These are phyloP conservation scores for Phytophthora podocarpi DNA, from an alignment of 352 stramenopile genomes.

Conservation along the genomic window DNA sequence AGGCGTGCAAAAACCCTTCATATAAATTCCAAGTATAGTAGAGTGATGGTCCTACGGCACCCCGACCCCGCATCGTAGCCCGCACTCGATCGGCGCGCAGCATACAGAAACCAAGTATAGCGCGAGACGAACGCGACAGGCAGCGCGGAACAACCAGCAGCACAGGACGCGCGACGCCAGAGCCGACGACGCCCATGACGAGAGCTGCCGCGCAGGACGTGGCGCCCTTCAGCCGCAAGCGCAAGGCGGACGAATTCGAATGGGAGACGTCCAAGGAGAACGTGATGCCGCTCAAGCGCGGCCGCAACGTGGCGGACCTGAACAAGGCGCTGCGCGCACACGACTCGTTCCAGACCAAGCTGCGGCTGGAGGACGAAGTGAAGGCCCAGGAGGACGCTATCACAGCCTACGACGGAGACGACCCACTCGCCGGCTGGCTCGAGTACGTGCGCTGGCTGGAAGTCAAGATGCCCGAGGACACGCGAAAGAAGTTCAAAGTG, in stretches of 20 bases:
- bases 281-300: conserved; percentile 83
- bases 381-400: conserved; percentile 58
- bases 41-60: conserved; percentile 30
- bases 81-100: conserved; percentile 10
- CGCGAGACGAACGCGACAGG: conserved; percentile 35
- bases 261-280: conserved; percentile 91
- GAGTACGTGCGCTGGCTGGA: conserved; percentile 85
- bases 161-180: not conserved
- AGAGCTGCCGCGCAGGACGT: conserved; percentile 5
- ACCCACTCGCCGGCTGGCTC: conserved; percentile 71
- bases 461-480: conserved; percentile 83
- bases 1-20: not conserved
- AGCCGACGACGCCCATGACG: conserved; percentile 20
- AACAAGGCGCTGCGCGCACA: conserved; percentile 71
- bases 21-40: conserved; percentile 14
- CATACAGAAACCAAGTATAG: conserved; percentile 39
- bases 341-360: conserved; percentile 69
- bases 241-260: conserved; percentile 60
- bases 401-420: conserved; percentile 55
- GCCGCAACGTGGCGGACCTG: conserved; percentile 78
- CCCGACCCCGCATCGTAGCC: not conserved
- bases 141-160: conserved; percentile 8
- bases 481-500: conserved; percentile 72
- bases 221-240: conserved; percentile 28
- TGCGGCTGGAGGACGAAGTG: conserved; percentile 56